phyloP scores from a whole-genome alignment of 805 yeast species.

The Candida saitoana region DNA sequence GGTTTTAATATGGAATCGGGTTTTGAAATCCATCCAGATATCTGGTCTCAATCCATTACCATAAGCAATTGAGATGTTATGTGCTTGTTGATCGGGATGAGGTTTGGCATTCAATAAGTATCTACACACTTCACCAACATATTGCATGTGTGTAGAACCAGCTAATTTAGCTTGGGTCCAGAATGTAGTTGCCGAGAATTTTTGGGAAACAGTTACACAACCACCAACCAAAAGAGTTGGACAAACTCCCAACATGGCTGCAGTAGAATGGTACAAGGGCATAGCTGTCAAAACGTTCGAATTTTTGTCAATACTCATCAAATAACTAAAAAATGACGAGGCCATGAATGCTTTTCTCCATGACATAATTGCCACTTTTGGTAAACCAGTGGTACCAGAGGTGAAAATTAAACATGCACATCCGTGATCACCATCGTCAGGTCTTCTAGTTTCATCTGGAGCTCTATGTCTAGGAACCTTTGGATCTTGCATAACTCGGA shows the following conservation, averaged over 20 bases:
- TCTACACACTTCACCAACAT: slow-evolving; percentile 93
- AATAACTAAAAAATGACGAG: slow-evolving; percentile 61
- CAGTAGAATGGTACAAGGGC: slow-evolving; percentile 96
- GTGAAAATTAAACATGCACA: slow-evolving; percentile 79
- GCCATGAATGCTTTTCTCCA: slow-evolving; percentile 85
- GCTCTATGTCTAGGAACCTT: slow-evolving; percentile 51
- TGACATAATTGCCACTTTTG: slow-evolving; percentile 89
- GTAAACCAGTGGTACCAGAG: slow-evolving; percentile 92
- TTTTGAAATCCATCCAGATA: slow-evolving; percentile 79
- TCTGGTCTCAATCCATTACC: slow-evolving; percentile 92
- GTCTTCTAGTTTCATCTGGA: slow-evolving; percentile 54
- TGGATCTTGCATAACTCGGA: slow-evolving; percentile 37
- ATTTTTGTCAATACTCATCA: slow-evolving; percentile 51
- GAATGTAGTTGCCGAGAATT: slow-evolving; percentile 77
- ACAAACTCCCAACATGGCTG: slow-evolving; percentile 78
- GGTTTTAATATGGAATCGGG: slow-evolving; percentile 66
- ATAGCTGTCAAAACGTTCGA: slow-evolving; percentile 79
- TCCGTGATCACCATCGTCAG: slow-evolving; percentile 51
- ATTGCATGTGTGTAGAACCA: slow-evolving; percentile 78
- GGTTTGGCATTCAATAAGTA: slow-evolving; percentile 65
- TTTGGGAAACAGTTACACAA: slow-evolving; percentile 70
- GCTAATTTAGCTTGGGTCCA: slow-evolving; percentile 83
- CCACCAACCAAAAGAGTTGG: slow-evolving; percentile 66
- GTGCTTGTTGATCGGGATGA: slow-evolving; percentile 63
- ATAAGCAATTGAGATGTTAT: slow-evolving; percentile 63